These are phyloP conservation scores for Yamadazyma jaroonii DNA, from an alignment of 1,139 yeast species.

Conservation along the genomic window DNA sequence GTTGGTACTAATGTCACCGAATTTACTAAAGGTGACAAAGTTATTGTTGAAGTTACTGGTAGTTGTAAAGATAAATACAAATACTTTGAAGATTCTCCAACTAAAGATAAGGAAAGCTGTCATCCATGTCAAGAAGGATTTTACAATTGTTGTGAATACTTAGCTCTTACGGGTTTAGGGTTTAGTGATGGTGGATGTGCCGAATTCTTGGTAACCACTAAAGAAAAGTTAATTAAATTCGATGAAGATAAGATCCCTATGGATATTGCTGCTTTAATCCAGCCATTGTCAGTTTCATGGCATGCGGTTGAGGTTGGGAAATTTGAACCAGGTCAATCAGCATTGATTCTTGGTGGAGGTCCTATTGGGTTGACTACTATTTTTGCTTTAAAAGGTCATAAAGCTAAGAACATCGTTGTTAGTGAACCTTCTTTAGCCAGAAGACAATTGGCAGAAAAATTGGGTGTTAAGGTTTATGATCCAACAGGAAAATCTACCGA, in stretches of 20 bases:
- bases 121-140: slow-evolving; percentile 41
- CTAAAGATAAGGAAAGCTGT: slow-evolving; percentile 27
- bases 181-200: slow-evolving; percentile 46
- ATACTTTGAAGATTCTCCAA: slow-evolving; percentile 24
- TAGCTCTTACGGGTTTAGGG: slow-evolving; percentile 45
- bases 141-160: slow-evolving; percentile 45
- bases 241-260: slow-evolving; percentile 32
- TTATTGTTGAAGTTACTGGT: slow-evolving; percentile 52
- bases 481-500: slow-evolving; percentile 39
- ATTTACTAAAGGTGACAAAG: slow-evolving; percentile 40
- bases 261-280: slow-evolving; percentile 46
- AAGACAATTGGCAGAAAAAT: slow-evolving; percentile 48
- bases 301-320: slow-evolving; percentile 43
- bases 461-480: slow-evolving; percentile 50
- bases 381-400: slow-evolving; percentile 54
- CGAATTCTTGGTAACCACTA: slow-evolving; percentile 37
- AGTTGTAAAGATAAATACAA: slow-evolving; percentile 42
- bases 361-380: slow-evolving; percentile 61
- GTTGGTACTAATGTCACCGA: slow-evolving; percentile 19
- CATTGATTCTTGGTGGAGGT: slow-evolving; percentile 58
- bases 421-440: slow-evolving; percentile 60
- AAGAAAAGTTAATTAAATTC: slow-evolving; percentile 33
- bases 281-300: slow-evolving; percentile 47
- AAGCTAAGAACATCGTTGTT: slow-evolving; percentile 51
- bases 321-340: slow-evolving; percentile 43